A percentile compares a stretch with the other conserved stretches of the same genome.
phyloP scores from a whole-genome alignment of 305 asterid species.

The Fraxinus dipetala region DNA sequence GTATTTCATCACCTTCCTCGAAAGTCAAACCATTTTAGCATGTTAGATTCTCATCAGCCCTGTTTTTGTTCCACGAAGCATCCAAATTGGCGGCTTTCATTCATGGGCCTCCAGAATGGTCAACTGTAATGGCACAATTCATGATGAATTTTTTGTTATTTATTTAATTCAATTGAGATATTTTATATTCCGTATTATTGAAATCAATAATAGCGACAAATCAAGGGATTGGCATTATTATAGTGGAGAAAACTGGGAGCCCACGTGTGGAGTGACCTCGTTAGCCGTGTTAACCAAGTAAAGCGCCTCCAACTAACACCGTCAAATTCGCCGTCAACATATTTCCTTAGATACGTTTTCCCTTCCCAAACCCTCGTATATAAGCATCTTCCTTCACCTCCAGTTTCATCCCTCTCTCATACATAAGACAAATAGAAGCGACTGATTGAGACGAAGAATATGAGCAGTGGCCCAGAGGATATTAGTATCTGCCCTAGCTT shows the following conservation, averaged over 20 bases:
- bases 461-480: slow-evolving; percentile 26
- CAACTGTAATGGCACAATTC: background rate
- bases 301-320: slow-evolving; percentile 1
- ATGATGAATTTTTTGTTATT: background rate
- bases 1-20: background rate
- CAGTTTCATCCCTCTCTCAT: background rate
- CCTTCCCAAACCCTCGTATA: slow-evolving; percentile 18
- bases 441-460: background rate
- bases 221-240: background rate
- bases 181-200: background rate
- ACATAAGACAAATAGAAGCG: background rate
- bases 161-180: background rate
- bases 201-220: background rate
- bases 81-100: background rate
- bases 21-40: background rate
- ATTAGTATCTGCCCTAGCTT: slow-evolving; percentile 46
- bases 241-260: slow-evolving; percentile 25
- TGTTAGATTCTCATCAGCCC: background rate
- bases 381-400: slow-evolving; percentile 13
- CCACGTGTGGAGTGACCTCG: slow-evolving; percentile 24
- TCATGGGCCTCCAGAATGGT: background rate
- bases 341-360: background rate
- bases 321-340: background rate
- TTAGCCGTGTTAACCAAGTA: slow-evolving; percentile 3
- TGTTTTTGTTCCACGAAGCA: background rate